These are phyloP conservation scores for Claviceps pusilla DNA, from an alignment of 2,329 filamentous ascomycete genomes.

Conservation along the genomic window DNA sequence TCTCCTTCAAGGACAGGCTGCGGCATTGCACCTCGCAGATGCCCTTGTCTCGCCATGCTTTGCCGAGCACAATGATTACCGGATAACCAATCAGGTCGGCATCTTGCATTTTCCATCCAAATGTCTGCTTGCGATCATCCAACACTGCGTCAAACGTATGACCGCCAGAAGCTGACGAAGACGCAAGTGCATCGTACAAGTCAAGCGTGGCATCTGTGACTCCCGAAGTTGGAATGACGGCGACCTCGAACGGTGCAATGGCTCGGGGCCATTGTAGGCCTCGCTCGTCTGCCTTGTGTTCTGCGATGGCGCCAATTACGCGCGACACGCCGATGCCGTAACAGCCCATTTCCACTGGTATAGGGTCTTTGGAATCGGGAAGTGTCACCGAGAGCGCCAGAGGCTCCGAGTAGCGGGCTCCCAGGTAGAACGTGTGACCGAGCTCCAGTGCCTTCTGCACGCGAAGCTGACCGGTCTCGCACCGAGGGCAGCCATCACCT, in stretches of 20 bases:
- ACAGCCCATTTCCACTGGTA: slow-evolving; percentile 81
- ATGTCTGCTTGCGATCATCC: slow-evolving; percentile 53
- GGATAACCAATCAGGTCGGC: slow-evolving; percentile 84
- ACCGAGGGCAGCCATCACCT: slow-evolving; percentile 61
- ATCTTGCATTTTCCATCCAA: slow-evolving; percentile 80
- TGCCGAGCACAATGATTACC: slow-evolving; percentile 64
- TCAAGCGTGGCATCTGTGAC: slow-evolving; percentile 32
- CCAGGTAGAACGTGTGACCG: slow-evolving; percentile 89
- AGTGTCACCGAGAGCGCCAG: slow-evolving; percentile 47
- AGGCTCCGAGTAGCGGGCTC: slow-evolving; percentile 70
- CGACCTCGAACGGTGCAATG: slow-evolving; percentile 72
- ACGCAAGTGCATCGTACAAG: slow-evolving; percentile 48
- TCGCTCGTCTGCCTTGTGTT: slow-evolving; percentile 52
- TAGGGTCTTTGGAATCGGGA: slow-evolving; percentile 16
- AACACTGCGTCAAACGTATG: slow-evolving; percentile 47
- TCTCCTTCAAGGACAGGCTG: slow-evolving; percentile 44
- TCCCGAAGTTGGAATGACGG: slow-evolving; percentile 43
- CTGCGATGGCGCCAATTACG: slow-evolving; percentile 73
- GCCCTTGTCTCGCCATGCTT: slow-evolving; percentile 43
- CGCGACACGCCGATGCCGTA: slow-evolving; percentile 89
- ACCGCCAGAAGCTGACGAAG: slow-evolving; percentile 3
- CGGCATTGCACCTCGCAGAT: slow-evolving; percentile 70
- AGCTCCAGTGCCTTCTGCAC: slow-evolving; percentile 70
- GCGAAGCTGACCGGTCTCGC: slow-evolving; percentile 44
- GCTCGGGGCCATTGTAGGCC: slow-evolving; percentile 78